Conservation (phyloP, 805 yeast species). For the Yamadazyma tumulicola region DNA sequence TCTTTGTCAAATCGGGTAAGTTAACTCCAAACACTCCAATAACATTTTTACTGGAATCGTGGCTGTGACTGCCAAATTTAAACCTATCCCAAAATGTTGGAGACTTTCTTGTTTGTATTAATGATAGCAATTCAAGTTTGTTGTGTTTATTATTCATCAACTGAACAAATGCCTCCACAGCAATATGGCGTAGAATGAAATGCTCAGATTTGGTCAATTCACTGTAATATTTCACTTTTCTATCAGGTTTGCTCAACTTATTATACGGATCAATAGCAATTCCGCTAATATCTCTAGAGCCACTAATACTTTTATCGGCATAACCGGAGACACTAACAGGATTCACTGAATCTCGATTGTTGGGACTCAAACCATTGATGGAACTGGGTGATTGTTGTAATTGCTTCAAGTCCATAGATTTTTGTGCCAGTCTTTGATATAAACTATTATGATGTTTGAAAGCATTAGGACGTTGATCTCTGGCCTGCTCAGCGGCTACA, state of each 20-base stretch:
- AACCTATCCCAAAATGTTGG: slow-evolving; percentile 54
- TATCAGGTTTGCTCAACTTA: no score
- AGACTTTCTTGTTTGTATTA: slow-evolving; percentile 41
- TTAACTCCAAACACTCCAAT: slow-evolving; percentile 72
- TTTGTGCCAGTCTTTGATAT: slow-evolving; percentile 26
- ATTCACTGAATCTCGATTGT: background rate
- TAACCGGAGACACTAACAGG: background rate
- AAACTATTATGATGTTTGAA: slow-evolving; percentile 69
- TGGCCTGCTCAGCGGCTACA: slow-evolving; percentile 94
- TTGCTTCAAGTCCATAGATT: slow-evolving; percentile 6
- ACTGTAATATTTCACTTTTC: slow-evolving; percentile 49
- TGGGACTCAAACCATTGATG: background rate
- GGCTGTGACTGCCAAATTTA: slow-evolving; percentile 29
- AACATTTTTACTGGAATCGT: slow-evolving; percentile 22
- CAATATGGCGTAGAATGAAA: slow-evolving; percentile 54
- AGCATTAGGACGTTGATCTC: slow-evolving; percentile 90
- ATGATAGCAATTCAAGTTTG: slow-evolving; percentile 34
- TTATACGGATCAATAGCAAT: no score
- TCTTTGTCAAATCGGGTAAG: slow-evolving; percentile 62
- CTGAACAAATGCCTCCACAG: slow-evolving; percentile 49
- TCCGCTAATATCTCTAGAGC: background rate
- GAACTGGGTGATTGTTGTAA: slow-evolving; percentile 3
- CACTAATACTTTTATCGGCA: background rate
- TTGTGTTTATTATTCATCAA: slow-evolving; percentile 20
- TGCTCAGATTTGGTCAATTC: slow-evolving; percentile 59